Base-by-base conservation (phyloP, 345 rosid species). In the Euclidium syriacum region DNA sequence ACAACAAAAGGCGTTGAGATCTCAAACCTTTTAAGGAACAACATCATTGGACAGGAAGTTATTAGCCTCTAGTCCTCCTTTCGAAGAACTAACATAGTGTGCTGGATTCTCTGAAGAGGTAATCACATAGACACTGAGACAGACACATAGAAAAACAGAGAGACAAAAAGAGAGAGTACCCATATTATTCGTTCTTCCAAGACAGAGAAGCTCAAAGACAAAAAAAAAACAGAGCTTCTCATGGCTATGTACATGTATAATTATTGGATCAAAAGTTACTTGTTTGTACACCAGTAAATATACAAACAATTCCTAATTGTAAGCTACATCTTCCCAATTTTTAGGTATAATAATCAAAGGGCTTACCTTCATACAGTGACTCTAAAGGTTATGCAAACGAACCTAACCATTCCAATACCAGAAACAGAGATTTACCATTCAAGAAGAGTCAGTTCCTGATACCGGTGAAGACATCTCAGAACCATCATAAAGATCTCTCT, bases 381-480 rank as follows among this genome's bases (percentile, higher is more conserved):
- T 35, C 35, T 20, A 34, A 12, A 19, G 43, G 59, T 41, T 47
- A 56, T 33, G 2, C 20, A 18, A 4, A 6, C 42, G 12, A 12
- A 35, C 40, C 40, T 55, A 36, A 55, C 50, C 27, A 19, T 17
- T 34, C 12, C 10, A 55, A n/a, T 20, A 14, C 35, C 9, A 42
- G 26, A 65, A 33, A 54, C 27, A 53, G 62, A 65, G 61, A n/a
- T n/a, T 30, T 52, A 55, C 55, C 23, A 23, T 40, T 51, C 27
- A 42, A 54, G 46, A 14, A 67, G 65, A 48, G 6, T 40, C 72
- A 57, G 55, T 67, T 36, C 18, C 71, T 0, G 40, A 63, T 5
- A 14, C 14, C 11, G 69, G 2, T 0, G 56, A 55, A 47, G 40
- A 38, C 18, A 40, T 4, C 27, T 48, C 51, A 0, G 51, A 36